Evolutionary conservation across 352 stramenopile genomes (phyloP), one percentile per base, ranked within the genome.

Genomic region (Pythium aristosporum): DNA sequence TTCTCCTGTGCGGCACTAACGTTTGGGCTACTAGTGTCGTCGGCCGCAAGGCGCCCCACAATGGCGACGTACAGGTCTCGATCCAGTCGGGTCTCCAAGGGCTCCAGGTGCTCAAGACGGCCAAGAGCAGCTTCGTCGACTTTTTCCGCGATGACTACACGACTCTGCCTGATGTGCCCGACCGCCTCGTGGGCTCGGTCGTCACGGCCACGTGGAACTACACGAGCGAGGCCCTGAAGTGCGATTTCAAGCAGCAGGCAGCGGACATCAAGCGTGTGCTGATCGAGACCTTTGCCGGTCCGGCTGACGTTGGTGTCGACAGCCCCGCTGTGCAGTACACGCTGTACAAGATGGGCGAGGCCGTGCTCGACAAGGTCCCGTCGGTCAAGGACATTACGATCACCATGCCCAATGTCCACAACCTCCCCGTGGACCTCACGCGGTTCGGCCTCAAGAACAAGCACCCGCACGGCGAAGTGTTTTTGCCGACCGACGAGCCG

Each of bases 351-450:
- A 96, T 97, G 88, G 89, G 85, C 49, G 75, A 88, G 49, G 84
- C 81, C 13, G 86, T 94, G 62, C 71, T 96, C 50, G 73, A 89
- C 47, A 72, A 76, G 53, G 84, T 77, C 51, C 67, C 79, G 36
- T 77, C 75, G 46, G 85, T 96, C 34, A 80, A 84, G 63, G 77
- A 89, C 64, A 87, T 94, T 60, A 85, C 63, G 56, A 84, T 92
- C 67, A 73, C 65, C n/a, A 91, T 91, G 79, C 85, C 87, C 30
- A 96, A 96, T 73, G 87, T 96, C 60, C 88, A 96, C 77, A 94
- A 96, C 72, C 73, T 96, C 34, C 87, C 88, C 18, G 88, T 96
- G 30, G 82, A 96, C 55, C 70, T 96, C 49, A 74, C 79, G 67
- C 82, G 80, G 64, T 95, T 96, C 57, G 86, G 86, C 18, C 73